Percentiles rank a stretch among this genome's conserved stretches.
Conservation (phyloP, 352 stramenopile species). For the Globisporangium acanthophoron region DNA sequence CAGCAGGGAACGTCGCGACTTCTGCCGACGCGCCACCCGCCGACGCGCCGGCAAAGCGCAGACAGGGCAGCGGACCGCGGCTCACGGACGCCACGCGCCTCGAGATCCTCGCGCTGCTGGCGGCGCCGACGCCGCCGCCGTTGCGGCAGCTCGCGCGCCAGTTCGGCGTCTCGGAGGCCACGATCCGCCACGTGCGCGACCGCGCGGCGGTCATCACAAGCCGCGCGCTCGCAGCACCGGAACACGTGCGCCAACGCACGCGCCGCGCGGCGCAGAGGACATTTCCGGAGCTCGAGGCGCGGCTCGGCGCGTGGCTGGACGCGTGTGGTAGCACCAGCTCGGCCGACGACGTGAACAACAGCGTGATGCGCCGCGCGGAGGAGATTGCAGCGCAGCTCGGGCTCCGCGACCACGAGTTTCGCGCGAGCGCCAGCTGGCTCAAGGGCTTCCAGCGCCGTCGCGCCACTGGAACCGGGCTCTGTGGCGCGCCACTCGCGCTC, state of each 20-base stretch:
- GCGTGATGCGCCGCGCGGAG: conserved; percentile 6
- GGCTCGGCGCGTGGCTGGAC: conserved; percentile 7
- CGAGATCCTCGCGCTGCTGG: conserved; percentile 14
- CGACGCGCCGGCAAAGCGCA: background rate
- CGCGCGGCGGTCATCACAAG: conserved; percentile 8
- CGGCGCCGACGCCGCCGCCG: conserved; percentile 6
- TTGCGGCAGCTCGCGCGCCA: conserved; percentile 10
- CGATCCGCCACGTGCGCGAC: conserved; percentile 16
- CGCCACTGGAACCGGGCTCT: too few species aligned
- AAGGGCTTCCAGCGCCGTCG: conserved; percentile 11
- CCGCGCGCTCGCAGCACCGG: conserved; percentile 8
- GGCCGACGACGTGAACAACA: background rate
- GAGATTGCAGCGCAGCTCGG: conserved; percentile 6
- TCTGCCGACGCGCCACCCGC: too few species aligned
- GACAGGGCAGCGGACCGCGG: conserved; percentile 8
- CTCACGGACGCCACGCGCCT: conserved; percentile 13
- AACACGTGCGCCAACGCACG: conserved; percentile 11
- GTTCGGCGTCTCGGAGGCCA: conserved; percentile 10
- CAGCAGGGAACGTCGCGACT: background rate
- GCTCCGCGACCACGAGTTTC: conserved; percentile 11
- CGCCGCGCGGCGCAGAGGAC: conserved; percentile 10
- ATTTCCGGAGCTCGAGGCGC: conserved; percentile 12
- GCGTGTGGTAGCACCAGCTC: background rate
- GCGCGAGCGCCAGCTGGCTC: conserved; percentile 9
- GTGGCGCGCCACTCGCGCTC: background rate